These are phyloP conservation scores for Flaveria ramosissima DNA, from an alignment of 129 eudicot species.

Conservation along the genomic window DNA sequence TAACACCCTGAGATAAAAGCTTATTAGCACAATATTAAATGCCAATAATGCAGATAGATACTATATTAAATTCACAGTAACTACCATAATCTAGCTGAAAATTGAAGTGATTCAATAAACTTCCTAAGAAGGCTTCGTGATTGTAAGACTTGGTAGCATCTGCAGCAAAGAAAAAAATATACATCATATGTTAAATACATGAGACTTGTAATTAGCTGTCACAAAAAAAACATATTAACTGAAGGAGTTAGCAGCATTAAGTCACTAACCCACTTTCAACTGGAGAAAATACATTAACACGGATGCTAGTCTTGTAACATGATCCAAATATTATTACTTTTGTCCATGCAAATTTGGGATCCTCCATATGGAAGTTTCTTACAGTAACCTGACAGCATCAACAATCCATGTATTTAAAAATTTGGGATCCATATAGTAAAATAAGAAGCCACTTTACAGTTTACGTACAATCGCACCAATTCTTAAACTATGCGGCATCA, in stretches of 20 bases:
- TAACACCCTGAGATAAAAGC: constrained; percentile 63
- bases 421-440: neutral
- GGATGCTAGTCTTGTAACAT: constrained; percentile 70
- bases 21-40: constrained; percentile 13
- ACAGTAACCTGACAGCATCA: constrained; percentile 56
- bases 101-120: constrained; percentile 71
- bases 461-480: constrained; percentile 83
- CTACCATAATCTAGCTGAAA: constrained; percentile 84
- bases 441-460: constrained; percentile 37
- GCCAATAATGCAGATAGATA: constrained; percentile 7
- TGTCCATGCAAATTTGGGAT: constrained; percentile 71
- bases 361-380: constrained; percentile 78
- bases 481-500: constrained; percentile 69
- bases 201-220: neutral
- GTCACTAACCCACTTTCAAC: constrained; percentile 62
- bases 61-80: constrained; percentile 13
- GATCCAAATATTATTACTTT: constrained; percentile 75
- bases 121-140: constrained; percentile 75
- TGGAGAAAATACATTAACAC: constrained; percentile 74
- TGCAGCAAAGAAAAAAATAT: constrained; percentile 28
- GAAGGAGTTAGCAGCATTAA: constrained; percentile 11
- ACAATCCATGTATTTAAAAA: constrained; percentile 17
- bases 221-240: neutral
- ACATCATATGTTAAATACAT: constrained; percentile 3
- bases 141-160: constrained; percentile 49